These are phyloP conservation scores for Dimocarpus longan DNA, from an alignment of 345 rosid species.

Conservation along the genomic window DNA sequence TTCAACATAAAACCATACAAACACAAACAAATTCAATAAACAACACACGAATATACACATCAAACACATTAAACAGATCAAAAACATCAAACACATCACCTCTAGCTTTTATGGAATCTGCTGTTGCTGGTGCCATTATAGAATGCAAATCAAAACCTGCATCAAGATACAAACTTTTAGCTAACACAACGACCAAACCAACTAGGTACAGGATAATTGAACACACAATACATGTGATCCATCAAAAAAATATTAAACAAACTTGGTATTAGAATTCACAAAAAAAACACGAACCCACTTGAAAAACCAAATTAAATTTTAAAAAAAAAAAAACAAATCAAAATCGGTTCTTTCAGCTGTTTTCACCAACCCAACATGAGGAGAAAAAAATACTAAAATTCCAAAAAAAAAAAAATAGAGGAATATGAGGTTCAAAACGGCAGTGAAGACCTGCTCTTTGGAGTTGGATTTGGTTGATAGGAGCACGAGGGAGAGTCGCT, in stretches of 20 bases:
- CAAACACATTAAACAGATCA: too few species aligned
- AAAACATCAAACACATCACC: constrained; percentile 35
- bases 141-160: constrained; percentile 35
- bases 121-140: constrained; percentile 58
- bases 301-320: too few species aligned
- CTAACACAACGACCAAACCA: too few species aligned
- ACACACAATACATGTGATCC: background rate
- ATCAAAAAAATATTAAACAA: background rate
- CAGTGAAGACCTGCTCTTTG: constrained; percentile 3
- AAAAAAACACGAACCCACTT: constrained; percentile 10
- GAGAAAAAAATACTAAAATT: background rate
- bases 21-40: constrained; percentile 1
- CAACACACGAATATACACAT: background rate
- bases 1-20: too few species aligned
- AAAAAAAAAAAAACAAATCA: too few species aligned
- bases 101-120: constrained; percentile 74
- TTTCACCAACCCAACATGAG: background rate
- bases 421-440: background rate
- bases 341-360: background rate
- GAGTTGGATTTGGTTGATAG: background rate
- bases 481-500: constrained; percentile 2
- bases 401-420: too few species aligned
- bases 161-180: background rate
- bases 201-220: background rate
- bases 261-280: constrained; percentile 7